Percentiles rank a stretch among this genome's conserved stretches.
Conservation (phyloP, 257 asterid genomes). For the Jacaranda mimosifolia region DNA sequence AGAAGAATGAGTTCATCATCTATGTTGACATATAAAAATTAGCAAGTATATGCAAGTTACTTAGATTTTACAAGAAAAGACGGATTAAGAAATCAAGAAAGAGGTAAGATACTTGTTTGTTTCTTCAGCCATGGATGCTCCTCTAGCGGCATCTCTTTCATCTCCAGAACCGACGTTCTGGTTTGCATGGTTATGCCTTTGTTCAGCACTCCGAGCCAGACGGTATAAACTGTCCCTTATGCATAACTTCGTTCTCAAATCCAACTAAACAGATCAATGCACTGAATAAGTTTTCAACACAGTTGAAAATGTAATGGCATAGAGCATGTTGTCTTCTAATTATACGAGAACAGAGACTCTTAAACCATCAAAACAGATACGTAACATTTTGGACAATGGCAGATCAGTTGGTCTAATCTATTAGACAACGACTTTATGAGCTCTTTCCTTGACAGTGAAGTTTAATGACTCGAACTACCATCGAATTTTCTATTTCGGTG, state of each 20-base stretch:
- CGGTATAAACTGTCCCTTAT: slow-evolving; percentile 93
- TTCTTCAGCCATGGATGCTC: slow-evolving; percentile 40
- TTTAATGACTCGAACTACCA: no score
- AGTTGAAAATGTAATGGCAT: neutral
- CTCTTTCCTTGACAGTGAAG: neutral
- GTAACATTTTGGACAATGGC: neutral
- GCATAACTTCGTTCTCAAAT: slow-evolving; percentile 79
- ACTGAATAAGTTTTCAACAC: neutral
- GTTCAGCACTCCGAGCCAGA: slow-evolving; percentile 87
- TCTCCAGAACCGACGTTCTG: slow-evolving; percentile 43
- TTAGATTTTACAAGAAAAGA: neutral
- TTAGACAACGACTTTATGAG: neutral
- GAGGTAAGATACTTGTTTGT: slow-evolving; percentile 37
- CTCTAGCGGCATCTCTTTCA: slow-evolving; percentile 37
- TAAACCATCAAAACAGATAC: neutral
- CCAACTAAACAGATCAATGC: slow-evolving; percentile 67
- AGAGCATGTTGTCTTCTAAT: neutral
- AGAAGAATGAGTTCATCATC: neutral
- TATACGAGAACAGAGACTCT: neutral
- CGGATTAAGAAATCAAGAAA: slow-evolving; percentile 5
- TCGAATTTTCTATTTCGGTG: no score
- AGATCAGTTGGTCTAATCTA: neutral
- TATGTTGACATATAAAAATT: neutral
- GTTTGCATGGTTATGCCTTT: slow-evolving; percentile 58
- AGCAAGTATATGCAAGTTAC: neutral